phyloP scores from a whole-genome alignment of 768 basidiomycete genomes.

The Tylopilus sp. region DNA sequence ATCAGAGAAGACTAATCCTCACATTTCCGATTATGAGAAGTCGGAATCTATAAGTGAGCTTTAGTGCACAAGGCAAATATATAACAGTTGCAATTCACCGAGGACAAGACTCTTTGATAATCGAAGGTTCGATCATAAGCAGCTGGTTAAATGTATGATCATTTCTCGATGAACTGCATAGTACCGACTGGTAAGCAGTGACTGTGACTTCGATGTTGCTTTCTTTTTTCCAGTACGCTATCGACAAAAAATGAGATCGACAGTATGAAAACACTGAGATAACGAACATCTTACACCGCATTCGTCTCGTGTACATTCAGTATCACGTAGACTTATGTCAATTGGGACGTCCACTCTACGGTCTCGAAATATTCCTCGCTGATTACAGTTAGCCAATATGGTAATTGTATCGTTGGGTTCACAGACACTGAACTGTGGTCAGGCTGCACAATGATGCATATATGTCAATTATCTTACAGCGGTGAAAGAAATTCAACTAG shows the following conservation, averaged over 20 bases:
- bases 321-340: background rate
- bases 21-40: conserved; percentile 18
- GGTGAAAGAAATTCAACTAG: background rate
- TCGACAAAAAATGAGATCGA: background rate
- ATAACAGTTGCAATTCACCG: background rate
- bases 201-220: conserved; percentile 11
- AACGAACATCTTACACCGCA: conserved; percentile 4
- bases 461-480: conserved; percentile 4
- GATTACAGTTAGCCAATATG: background rate
- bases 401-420: background rate
- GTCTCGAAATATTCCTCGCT: background rate
- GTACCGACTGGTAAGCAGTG: background rate
- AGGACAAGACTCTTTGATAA: conserved; percentile 12
- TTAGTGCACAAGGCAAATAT: background rate
- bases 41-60: conserved; percentile 4
- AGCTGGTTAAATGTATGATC: background rate
- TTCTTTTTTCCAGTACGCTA: conserved; percentile 9
- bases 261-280: background rate
- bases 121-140: background rate
- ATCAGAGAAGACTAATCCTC: background rate
- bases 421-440: conserved; percentile 2
- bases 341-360: background rate
- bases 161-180: background rate
- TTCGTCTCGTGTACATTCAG: background rate
- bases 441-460: background rate